phyloP scores from a whole-genome alignment of 2,329 filamentous ascomycete genomes.

The Diplodia sapinea region DNA sequence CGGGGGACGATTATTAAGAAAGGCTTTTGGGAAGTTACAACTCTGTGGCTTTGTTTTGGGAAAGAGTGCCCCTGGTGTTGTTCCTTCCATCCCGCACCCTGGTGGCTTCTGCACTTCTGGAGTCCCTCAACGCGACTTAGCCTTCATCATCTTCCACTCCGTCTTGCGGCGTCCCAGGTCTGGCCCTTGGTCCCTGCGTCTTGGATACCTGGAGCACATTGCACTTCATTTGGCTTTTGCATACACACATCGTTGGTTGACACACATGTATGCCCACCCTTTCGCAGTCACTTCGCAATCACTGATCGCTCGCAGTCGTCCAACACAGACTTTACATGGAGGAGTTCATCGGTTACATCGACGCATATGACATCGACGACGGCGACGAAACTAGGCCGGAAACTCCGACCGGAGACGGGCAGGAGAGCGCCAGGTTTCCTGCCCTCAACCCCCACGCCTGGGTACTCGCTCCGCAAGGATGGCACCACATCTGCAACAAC shows the following conservation, averaged over 20 bases:
- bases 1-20: neutral
- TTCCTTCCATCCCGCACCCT: neutral
- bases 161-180: neutral
- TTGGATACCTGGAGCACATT: slow-evolving; percentile 1
- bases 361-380: slow-evolving; percentile 21
- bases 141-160: neutral
- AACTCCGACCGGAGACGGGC: slow-evolving; percentile 2
- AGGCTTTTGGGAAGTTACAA: neutral
- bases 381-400: slow-evolving; percentile 6
- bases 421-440: slow-evolving; percentile 19
- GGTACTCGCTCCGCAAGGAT: slow-evolving; percentile 26
- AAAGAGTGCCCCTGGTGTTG: neutral
- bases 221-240: neutral
- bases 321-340: slow-evolving; percentile 2
- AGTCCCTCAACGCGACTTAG: neutral
- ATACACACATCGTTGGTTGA: neutral
- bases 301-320: neutral
- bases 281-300: neutral
- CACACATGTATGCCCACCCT: neutral
- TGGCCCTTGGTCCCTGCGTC: slow-evolving; percentile 1
- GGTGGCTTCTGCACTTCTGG: neutral
- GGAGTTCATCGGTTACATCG: slow-evolving; percentile 26
- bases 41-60: neutral
- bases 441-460: slow-evolving; percentile 18
- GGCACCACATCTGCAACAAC: slow-evolving; percentile 29